Evolutionary conservation across 441 rosid genomes (phyloP), one percentile per base, ranked within the genome.

Genomic region (Manihot esculenta): DNA sequence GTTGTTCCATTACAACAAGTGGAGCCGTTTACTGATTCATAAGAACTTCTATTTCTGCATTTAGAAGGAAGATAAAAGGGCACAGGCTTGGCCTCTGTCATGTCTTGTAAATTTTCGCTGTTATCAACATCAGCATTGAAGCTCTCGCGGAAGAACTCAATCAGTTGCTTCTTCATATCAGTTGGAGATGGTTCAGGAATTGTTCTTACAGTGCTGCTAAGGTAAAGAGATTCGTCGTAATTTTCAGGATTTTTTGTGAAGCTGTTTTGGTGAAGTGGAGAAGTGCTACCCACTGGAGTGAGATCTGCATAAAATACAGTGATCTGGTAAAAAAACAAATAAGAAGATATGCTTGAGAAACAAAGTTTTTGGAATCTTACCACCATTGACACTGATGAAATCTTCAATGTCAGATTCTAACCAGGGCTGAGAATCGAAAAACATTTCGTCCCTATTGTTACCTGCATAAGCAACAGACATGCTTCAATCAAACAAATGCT

Each of bases 381-480:
- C 89, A 10, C 90, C 86, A 76, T 81, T 72, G 54, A 85, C 85
- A 74, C 94, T 87, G 76, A 78, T 74, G 71, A 74, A 87, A 71
- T 87, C 89, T 81, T 89, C 94, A 66, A 71, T 64, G 68, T 87
- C 94, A 41, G 94, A 89, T 1, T 87, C 91, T 60, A 87, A 48
- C 87, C 87, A 83, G 14, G 82, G 69, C 18, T 78, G 79, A 20
- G 94, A 82, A 72, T 89, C 89, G 14, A 89, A 87, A 69, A 76
- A 87, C 26, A 60, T 71, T 42, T 85, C 88, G 20, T 77, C 83
- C 62, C 65, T 72, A 51, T 35, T 72, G 48, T 35, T 59, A 57
- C 77, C 88, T 85, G 74, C 68, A 69, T 13, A 38, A 59, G 56
- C 11, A 44, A 74, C 47, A 65, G 47, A 21, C 64, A 68, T 33